phyloP scores from a whole-genome alignment of 2,329 filamentous ascomycete species.

The Raffaelea arxii region DNA sequence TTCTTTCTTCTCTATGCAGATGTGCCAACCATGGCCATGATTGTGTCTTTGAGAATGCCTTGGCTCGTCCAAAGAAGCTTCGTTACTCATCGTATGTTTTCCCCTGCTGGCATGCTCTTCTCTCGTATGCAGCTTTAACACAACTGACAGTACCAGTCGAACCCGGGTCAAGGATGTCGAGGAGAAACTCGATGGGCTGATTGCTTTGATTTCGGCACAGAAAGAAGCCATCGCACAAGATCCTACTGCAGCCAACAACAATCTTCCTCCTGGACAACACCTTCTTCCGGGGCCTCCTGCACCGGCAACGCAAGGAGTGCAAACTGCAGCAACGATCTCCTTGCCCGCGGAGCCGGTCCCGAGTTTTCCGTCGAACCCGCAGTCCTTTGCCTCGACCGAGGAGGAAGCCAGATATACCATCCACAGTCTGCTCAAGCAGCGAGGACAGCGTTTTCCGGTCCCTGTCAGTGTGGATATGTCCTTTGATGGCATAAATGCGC shows the following conservation, averaged over 20 bases:
- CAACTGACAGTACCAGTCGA: constrained; percentile 8
- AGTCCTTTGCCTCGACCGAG: too few relatives aligned
- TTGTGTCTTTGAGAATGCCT: constrained; percentile 15
- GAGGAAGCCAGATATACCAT: too few relatives aligned
- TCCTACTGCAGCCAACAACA: constrained; percentile 1
- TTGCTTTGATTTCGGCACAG: constrained; percentile 21
- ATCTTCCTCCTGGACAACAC: too few relatives aligned
- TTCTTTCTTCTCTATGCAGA: not conserved
- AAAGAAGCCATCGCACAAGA: constrained; percentile 11
- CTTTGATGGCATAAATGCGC: too few relatives aligned
- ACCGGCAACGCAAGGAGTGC: too few relatives aligned
- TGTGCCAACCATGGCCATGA: constrained; percentile 10
- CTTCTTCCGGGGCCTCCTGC: not conserved
- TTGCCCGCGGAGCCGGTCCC: too few relatives aligned
- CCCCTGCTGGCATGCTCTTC: not conserved
- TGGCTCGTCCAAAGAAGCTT: constrained; percentile 15
- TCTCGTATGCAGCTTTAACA: not conserved
- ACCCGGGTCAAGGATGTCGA: constrained; percentile 15
- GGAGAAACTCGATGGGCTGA: constrained; percentile 15
- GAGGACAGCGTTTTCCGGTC: constrained; percentile 1
- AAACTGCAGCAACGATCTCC: too few relatives aligned
- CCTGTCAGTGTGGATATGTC: constrained; percentile 1
- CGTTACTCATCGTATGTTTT: constrained; percentile 12
- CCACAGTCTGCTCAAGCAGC: too few relatives aligned
- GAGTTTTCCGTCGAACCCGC: too few relatives aligned